Evolutionary conservation across 2,329 filamentous ascomycete species (phyloP).

Genomic region (Penicillium sumatraense): DNA sequence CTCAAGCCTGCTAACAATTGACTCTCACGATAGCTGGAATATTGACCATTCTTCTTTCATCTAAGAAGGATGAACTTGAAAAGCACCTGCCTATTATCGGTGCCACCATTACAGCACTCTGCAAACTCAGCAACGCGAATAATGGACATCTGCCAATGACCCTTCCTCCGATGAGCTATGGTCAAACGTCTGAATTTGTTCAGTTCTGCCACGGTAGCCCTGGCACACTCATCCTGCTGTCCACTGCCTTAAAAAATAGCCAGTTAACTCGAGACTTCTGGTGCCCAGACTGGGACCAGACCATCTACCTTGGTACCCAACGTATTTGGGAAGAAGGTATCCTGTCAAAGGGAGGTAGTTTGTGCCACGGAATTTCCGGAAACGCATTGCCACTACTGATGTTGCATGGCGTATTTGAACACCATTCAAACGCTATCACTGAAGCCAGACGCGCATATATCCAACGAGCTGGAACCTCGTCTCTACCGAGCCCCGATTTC

Average conservation of each 20-base stretch:
- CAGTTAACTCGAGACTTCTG: slow-evolving; percentile 34
- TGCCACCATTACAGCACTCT: slow-evolving; percentile 42
- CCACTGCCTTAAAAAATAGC: slow-evolving; percentile 34
- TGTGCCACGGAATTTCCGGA: slow-evolving; percentile 48
- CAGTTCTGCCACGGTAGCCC: slow-evolving; percentile 50
- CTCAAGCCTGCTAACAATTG: neutral
- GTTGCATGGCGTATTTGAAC: slow-evolving; percentile 43
- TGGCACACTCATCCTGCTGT: slow-evolving; percentile 42
- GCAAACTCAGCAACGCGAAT: slow-evolving; percentile 37
- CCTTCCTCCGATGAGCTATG: slow-evolving; percentile 34
- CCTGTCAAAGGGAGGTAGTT: slow-evolving; percentile 45
- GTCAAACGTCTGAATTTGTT: slow-evolving; percentile 36
- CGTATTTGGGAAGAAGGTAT: slow-evolving; percentile 48
- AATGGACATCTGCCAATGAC: slow-evolving; percentile 45
- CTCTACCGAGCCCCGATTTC: slow-evolving; percentile 4
- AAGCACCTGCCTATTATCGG: slow-evolving; percentile 39
- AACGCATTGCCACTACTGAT: slow-evolving; percentile 47
- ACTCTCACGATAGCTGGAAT: slow-evolving; percentile 38
- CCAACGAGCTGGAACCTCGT: slow-evolving; percentile 13
- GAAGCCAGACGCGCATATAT: slow-evolving; percentile 29
- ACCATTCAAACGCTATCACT: slow-evolving; percentile 27
- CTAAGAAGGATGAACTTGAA: slow-evolving; percentile 35
- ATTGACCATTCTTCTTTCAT: slow-evolving; percentile 41
- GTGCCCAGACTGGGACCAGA: slow-evolving; percentile 45
- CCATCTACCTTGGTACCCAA: slow-evolving; percentile 37